These are phyloP conservation scores for Kwoniella bestiolae DNA, from an alignment of 768 basidiomycete species.

Conservation along the genomic window DNA sequence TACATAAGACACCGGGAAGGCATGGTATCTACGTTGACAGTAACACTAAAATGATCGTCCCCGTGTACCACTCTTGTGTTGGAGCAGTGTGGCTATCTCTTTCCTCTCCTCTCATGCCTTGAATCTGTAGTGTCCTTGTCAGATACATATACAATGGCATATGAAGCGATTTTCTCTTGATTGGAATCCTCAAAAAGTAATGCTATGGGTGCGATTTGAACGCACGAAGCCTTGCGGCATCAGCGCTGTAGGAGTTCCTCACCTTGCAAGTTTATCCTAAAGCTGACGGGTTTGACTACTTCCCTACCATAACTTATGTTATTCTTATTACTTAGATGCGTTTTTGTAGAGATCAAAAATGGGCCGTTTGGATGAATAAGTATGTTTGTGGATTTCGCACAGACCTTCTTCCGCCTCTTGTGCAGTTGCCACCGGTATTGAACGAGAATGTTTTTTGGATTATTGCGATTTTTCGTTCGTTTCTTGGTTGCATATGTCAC, in stretches of 20 bases:
- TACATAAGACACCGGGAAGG: neutral
- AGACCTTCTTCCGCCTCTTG: no score
- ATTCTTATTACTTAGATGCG: no score
- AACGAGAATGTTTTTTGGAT: no score
- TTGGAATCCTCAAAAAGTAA: neutral
- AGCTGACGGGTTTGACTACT: conserved; percentile 25
- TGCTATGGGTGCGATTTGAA: conserved; percentile 27
- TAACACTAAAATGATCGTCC: neutral
- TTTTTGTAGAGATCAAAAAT: neutral
- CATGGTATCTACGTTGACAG: neutral
- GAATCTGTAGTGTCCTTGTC: neutral
- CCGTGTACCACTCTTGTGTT: neutral
- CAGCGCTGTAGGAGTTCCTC: neutral
- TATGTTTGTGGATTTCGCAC: no score
- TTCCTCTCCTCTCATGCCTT: neutral
- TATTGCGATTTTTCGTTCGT: no score
- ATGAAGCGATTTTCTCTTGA: neutral
- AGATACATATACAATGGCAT: neutral
- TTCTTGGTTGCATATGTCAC: no score
- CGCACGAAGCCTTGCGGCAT: conserved; percentile 24
- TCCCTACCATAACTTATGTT: conserved; percentile 1
- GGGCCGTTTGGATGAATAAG: neutral
- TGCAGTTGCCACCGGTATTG: no score
- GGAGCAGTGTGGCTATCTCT: neutral
- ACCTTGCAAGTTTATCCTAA: conserved; percentile 12